Evolutionary conservation across 2,329 filamentous ascomycete genomes (phyloP).

Genomic region (Pseudogymnoascus sp.): DNA sequence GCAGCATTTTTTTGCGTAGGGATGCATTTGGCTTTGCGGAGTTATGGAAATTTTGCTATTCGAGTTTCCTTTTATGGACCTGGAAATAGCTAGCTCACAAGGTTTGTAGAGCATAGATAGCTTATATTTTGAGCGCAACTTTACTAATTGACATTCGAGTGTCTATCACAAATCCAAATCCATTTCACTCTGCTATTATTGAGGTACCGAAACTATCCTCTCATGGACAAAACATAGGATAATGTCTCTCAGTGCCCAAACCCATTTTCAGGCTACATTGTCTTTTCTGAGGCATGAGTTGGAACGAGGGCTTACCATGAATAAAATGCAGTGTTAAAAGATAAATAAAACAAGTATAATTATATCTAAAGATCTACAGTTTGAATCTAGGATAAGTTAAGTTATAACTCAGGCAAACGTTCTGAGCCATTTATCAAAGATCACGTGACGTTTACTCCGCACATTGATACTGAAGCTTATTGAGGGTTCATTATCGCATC

Average conservation of each 20-base stretch:
- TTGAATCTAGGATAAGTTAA: neutral
- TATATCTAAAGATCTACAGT: neutral
- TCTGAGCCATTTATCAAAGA: neutral
- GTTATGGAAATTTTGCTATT: neutral
- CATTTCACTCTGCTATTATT: neutral
- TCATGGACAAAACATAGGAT: neutral
- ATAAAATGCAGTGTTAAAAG: neutral
- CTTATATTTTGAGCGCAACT: neutral
- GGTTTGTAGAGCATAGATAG: neutral
- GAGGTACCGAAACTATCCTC: neutral
- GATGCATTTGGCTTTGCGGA: neutral
- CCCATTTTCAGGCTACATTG: neutral
- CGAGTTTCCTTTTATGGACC: neutral
- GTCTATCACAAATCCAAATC: neutral
- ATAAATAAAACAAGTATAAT: neutral
- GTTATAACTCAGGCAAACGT: neutral
- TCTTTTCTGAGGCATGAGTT: neutral
- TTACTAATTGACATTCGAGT: neutral
- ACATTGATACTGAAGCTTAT: neutral
- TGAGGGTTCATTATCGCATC: neutral
- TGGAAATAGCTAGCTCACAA: neutral
- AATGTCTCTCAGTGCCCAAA: neutral
- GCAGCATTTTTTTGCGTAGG: neutral
- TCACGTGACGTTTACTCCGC: neutral
- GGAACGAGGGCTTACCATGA: neutral